Percentiles rank a stretch among this genome's conserved stretches.
phyloP scores from a whole-genome alignment of 371 early-diverging fungal species.

The Conidiobolus incongruus region DNA sequence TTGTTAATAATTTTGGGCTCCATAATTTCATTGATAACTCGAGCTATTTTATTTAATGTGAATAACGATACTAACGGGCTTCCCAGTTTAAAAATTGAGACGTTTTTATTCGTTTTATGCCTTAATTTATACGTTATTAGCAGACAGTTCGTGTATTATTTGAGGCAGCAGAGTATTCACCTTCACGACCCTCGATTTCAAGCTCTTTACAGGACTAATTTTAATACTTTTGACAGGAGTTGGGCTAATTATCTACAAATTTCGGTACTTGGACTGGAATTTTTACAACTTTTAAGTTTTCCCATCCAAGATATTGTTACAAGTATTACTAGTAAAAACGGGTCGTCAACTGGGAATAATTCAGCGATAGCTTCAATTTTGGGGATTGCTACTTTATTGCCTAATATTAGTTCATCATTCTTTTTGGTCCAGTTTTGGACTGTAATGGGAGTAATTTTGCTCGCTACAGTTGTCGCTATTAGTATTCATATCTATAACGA shows the following conservation, averaged over 20 bases:
- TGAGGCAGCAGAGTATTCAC: constrained; percentile 9
- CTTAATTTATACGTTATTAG: constrained; percentile 17
- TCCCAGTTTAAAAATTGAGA: constrained; percentile 2
- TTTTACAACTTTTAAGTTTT: constrained; percentile 16
- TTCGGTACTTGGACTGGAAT: constrained; percentile 13
- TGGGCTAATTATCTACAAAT: constrained; percentile 15
- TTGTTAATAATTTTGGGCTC: not conserved
- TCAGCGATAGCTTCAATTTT: too few species aligned
- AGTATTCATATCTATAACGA: constrained; percentile 11
- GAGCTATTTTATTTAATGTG: not conserved
- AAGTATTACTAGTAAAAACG: too few species aligned
- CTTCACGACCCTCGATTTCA: constrained; percentile 14
- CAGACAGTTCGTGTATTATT: constrained; percentile 17
- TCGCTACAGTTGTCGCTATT: constrained; percentile 7
- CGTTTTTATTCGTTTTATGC: constrained; percentile 11
- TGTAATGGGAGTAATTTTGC: constrained; percentile 9
- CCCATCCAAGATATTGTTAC: constrained; percentile 15
- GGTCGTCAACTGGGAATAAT: too few species aligned
- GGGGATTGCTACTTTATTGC: constrained; percentile 14
- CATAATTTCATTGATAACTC: not conserved
- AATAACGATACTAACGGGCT: not conserved
- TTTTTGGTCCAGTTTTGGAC: constrained; percentile 16
- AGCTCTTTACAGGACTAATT: constrained; percentile 12
- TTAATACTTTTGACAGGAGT: constrained; percentile 10
- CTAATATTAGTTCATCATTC: constrained; percentile 12